Evolutionary conservation across 768 basidiomycete genomes (phyloP).

Genomic region (Hericium alpestre): DNA sequence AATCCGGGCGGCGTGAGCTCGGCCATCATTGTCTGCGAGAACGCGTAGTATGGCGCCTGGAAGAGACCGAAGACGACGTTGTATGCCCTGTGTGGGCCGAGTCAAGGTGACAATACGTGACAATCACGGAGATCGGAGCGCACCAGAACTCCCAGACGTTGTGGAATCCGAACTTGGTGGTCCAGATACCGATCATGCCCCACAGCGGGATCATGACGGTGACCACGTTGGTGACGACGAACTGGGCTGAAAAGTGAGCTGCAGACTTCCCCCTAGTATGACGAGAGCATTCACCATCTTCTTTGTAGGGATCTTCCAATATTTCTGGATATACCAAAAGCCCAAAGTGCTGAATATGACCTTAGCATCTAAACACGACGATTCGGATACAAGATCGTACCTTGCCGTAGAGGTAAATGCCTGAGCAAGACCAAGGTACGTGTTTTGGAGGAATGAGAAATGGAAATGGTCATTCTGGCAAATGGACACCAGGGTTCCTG

Average conservation of each 20-base stretch:
- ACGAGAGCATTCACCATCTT: constrained; percentile 45
- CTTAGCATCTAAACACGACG: background rate
- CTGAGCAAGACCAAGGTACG: constrained; percentile 67
- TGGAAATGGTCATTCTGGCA: constrained; percentile 74
- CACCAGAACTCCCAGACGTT: constrained; percentile 85
- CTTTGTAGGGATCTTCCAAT: constrained; percentile 74
- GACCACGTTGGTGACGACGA: constrained; percentile 64
- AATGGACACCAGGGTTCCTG: constrained; percentile 61
- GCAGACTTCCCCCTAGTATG: background rate
- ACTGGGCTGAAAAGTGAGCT: constrained; percentile 28
- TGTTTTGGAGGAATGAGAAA: constrained; percentile 75
- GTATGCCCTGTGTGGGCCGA: constrained; percentile 45
- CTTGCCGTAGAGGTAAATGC: constrained; percentile 57
- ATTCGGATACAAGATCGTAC: constrained; percentile 3
- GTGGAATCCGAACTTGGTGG: constrained; percentile 65
- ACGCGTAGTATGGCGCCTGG: constrained; percentile 83
- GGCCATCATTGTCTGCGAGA: constrained; percentile 81
- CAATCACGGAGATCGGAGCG: constrained; percentile 14
- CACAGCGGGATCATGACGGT: constrained; percentile 73
- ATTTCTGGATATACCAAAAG: constrained; percentile 76
- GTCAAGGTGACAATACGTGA: background rate
- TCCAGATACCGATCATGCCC: constrained; percentile 85
- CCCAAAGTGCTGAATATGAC: constrained; percentile 42
- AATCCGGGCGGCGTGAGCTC: constrained; percentile 82
- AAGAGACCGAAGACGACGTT: constrained; percentile 73